Percentiles rank a stretch among this genome's conserved stretches.
Evolutionary conservation across 768 basidiomycete genomes (phyloP).

Genomic region (Asterophora parasitica): DNA sequence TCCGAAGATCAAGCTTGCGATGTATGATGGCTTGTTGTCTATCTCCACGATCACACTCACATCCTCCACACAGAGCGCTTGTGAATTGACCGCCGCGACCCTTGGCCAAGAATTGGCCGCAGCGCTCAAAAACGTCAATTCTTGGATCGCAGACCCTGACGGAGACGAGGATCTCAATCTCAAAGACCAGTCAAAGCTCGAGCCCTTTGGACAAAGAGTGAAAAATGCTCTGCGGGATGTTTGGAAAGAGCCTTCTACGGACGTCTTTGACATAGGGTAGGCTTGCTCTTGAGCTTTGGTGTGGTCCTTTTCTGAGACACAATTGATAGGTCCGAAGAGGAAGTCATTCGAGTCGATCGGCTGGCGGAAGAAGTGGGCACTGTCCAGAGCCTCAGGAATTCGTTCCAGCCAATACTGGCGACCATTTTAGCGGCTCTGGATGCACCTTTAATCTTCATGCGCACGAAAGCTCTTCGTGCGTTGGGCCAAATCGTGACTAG

Average conservation of each 20-base stretch:
- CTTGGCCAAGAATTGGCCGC: constrained; percentile 82
- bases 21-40: constrained; percentile 35
- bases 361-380: constrained; percentile 74
- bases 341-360: constrained; percentile 60
- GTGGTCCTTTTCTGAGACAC: neutral
- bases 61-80: constrained; percentile 56
- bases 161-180: constrained; percentile 40
- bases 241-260: constrained; percentile 64
- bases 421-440: constrained; percentile 78
- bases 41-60: constrained; percentile 3
- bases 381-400: constrained; percentile 68
- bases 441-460: constrained; percentile 83
- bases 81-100: constrained; percentile 72
- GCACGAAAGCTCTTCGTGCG: constrained; percentile 90
- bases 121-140: constrained; percentile 55
- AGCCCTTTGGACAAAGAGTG: constrained; percentile 49
- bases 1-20: constrained; percentile 79
- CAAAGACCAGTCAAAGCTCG: constrained; percentile 37
- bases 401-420: constrained; percentile 80
- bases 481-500: constrained; percentile 86
- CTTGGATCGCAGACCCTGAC: constrained; percentile 42
- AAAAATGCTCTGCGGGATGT: constrained; percentile 63
- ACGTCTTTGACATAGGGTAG: constrained; percentile 83
- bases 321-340: constrained; percentile 59
- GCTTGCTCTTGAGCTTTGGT: constrained; percentile 14